Evolutionary conservation across 2,329 filamentous ascomycete species (phyloP).

Genomic region (Pyrenochaeta sp.): DNA sequence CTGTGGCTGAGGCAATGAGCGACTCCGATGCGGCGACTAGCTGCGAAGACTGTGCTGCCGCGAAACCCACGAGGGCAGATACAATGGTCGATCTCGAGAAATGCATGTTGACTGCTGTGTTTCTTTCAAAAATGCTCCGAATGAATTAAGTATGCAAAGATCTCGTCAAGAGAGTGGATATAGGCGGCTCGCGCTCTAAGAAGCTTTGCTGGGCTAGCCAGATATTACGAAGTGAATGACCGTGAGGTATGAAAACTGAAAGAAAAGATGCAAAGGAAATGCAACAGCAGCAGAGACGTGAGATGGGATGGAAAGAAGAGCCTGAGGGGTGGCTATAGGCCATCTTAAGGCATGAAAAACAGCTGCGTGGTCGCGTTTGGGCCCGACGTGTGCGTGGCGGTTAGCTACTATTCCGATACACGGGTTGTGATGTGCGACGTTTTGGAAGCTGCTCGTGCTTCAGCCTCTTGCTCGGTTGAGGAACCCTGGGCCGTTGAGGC

Average conservation of each 20-base stretch:
- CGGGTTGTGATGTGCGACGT: slow-evolving; percentile 44
- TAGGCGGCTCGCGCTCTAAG: slow-evolving; percentile 50
- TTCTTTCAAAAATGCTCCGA: slow-evolving; percentile 1
- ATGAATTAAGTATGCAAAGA: slow-evolving; percentile 37
- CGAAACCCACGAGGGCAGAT: slow-evolving; percentile 42
- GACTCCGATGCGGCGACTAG: slow-evolving; percentile 31
- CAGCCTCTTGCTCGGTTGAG: slow-evolving; percentile 40
- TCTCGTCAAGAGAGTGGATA: slow-evolving; percentile 34
- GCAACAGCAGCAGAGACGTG: slow-evolving; percentile 36
- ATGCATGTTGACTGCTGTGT: slow-evolving; percentile 39
- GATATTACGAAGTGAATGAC: slow-evolving; percentile 46
- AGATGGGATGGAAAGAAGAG: slow-evolving; percentile 41
- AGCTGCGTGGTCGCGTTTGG: slow-evolving; percentile 31
- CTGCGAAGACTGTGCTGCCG: slow-evolving; percentile 31
- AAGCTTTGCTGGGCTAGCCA: slow-evolving; percentile 48
- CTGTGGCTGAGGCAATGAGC: slow-evolving; percentile 11
- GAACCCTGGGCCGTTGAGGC: slow-evolving; percentile 28
- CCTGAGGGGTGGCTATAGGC: slow-evolving; percentile 45
- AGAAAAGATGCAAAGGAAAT: slow-evolving; percentile 44
- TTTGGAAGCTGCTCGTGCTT: slow-evolving; percentile 49
- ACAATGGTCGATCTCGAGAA: slow-evolving; percentile 45
- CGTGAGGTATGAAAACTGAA: slow-evolving; percentile 33
- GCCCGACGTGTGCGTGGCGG: slow-evolving; percentile 35
- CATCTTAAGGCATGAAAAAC: slow-evolving; percentile 51
- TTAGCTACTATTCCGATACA: slow-evolving; percentile 44